These are phyloP conservation scores for Fusarium coicis DNA, from an alignment of 2,329 filamentous ascomycete genomes.

Conservation along the genomic window DNA sequence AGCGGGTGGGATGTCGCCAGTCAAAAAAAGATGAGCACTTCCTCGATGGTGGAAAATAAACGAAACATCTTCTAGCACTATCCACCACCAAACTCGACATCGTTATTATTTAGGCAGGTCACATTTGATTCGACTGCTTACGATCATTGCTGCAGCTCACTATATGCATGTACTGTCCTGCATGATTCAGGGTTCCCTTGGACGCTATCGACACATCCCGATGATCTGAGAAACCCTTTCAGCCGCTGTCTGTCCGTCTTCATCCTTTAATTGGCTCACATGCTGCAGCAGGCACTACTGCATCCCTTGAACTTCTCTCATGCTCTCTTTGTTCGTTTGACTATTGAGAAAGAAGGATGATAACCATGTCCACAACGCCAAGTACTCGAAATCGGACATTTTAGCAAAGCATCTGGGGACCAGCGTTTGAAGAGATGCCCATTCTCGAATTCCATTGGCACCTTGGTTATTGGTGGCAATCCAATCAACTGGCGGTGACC, in stretches of 20 bases:
- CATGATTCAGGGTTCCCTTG: conserved; percentile 19
- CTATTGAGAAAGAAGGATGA: conserved; percentile 2
- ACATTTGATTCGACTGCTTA: neutral
- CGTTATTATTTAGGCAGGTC: neutral
- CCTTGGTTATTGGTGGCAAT: conserved; percentile 19
- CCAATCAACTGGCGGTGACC: conserved; percentile 8
- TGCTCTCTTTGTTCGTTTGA: neutral
- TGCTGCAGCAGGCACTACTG: neutral
- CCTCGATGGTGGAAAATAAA: neutral
- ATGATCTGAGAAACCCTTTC: conserved; percentile 18
- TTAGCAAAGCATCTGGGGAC: conserved; percentile 2
- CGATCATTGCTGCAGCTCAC: conserved; percentile 1
- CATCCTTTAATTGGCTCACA: conserved; percentile 4
- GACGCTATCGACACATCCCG: conserved; percentile 17
- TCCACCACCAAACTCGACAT: neutral
- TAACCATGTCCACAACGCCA: neutral
- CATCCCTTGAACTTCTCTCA: neutral
- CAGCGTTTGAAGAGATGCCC: conserved; percentile 4
- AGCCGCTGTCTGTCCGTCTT: neutral
- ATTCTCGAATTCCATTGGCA: conserved; percentile 16
- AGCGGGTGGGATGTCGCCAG: neutral
- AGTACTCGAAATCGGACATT: conserved; percentile 7
- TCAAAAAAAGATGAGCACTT: conserved; percentile 20
- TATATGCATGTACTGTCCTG: neutral
- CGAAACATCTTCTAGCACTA: neutral